Evolutionary conservation across 257 asterid genomes (phyloP).

Genomic region (Datura wrightii): DNA sequence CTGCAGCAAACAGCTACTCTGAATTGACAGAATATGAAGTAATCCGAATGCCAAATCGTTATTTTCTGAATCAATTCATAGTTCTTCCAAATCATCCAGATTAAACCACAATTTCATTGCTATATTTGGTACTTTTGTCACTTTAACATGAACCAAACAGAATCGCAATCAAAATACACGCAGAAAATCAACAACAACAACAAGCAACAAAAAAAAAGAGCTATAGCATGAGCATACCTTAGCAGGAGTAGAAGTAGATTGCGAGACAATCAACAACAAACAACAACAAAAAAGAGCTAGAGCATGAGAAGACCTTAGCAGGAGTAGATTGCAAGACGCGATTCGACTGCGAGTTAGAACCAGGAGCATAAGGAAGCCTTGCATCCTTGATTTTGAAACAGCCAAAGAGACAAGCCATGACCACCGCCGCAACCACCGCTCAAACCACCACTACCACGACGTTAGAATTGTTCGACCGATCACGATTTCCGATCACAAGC

Average conservation of each 20-base stretch:
- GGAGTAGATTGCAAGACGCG: background rate
- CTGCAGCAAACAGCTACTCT: background rate
- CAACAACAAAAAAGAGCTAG: background rate
- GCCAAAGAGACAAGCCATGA: slow-evolving; percentile 72
- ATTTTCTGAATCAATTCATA: background rate
- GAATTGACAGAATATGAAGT: background rate
- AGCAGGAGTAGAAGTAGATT: background rate
- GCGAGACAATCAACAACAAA: background rate
- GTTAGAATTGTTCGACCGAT: background rate
- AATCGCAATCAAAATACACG: background rate
- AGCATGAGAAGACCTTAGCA: background rate
- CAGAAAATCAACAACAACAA: background rate
- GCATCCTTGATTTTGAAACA: slow-evolving; percentile 62
- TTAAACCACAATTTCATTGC: background rate
- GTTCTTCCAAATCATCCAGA: background rate
- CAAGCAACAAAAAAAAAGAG: background rate
- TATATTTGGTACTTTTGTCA: background rate
- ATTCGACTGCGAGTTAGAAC: background rate
- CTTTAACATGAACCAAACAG: background rate
- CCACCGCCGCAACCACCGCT: slow-evolving; percentile 40
- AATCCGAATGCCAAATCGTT: background rate
- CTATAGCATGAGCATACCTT: too few relatives aligned
- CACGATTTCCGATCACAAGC: background rate
- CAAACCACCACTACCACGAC: background rate
- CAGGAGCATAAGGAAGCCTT: background rate